Evolutionary conservation across 108 stramenopile genomes (phyloP), one percentile per base, ranked within the genome.

Genomic region (Parmales sp.): DNA sequence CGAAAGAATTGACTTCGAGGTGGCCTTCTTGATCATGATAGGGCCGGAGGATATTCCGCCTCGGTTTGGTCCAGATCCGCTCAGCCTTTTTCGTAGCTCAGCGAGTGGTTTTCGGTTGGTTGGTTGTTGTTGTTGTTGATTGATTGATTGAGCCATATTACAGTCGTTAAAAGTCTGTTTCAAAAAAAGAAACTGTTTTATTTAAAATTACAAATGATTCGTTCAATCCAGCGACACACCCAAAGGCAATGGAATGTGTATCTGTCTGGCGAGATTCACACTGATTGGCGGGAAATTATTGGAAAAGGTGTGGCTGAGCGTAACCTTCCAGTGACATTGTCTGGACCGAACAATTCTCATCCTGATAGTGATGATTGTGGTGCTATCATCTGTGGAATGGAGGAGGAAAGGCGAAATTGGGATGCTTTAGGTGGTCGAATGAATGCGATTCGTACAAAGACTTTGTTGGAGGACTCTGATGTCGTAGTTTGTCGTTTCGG

Each of bases 341-440:
- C 83, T 0, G 80, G 84, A 26, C 91, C 91, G 39, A 92, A 88
- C 54, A 81, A 81, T 20, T 71, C 70, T 39, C 91, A 92, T 43
- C 88, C 88, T 75, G 87, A 89, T 66, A 85, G 84, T 67, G 91
- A 92, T 65, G 91, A 92, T 49, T 86, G 87, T 49, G 91, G 86
- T 44, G 91, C 91, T 13, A 86, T 89, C 34, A 89, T 92, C 65
- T 65, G 87, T 38, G 91, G 88, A 1, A 86, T 88, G 87, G 80
- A 88, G 70, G 83, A 87, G 67, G 75, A 87, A 64, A 70, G 91
- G 41, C 74, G 73, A 18, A 88, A 89, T 51, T 92, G 88, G 88
- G 91, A 92, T 66, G 80, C 72, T 39, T 76, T 87, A 22, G 88
- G 88, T 18, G 91, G 86, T 22, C 80, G 67, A 38, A 84, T 92